Conservation (phyloP, 495 filamentous ascomycete genomes). For the Aspergillus avenaceus region DNA sequence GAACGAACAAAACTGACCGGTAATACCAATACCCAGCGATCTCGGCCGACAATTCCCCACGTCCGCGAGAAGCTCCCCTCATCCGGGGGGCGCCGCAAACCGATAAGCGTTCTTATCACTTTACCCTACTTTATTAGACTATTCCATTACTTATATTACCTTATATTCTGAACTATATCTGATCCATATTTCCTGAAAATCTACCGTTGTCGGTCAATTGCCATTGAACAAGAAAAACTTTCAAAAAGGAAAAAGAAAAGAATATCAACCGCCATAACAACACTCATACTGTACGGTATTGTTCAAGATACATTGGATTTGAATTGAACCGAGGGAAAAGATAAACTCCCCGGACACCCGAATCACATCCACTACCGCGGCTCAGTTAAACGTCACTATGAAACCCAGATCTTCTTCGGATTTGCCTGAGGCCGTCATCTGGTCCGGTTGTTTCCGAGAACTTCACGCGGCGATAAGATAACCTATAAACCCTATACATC, state of each 20-base stretch:
- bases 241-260: too few relatives aligned
- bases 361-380: conserved; percentile 14
- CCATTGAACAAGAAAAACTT: too few relatives aligned
- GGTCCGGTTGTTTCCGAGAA: not conserved
- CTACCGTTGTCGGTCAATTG: not conserved
- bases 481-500: too few relatives aligned
- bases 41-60: conserved; percentile 33
- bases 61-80: conserved; percentile 7
- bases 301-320: not conserved
- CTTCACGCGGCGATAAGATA: too few relatives aligned
- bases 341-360: conserved; percentile 19
- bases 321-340: conserved; percentile 10
- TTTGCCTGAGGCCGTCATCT: not conserved
- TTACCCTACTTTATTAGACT: not conserved
- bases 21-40: not conserved
- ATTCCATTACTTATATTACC: not conserved
- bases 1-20: conserved; percentile 10
- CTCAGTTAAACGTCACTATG: not conserved
- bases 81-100: conserved; percentile 24
- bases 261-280: not conserved
- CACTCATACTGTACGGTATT: not conserved
- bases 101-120: conserved; percentile 9
- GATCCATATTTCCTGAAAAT: not conserved
- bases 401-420: not conserved
- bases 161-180: not conserved